These are phyloP conservation scores for Trichosporon faecale DNA, from an alignment of 1,284 basidiomycete species.

Conservation along the genomic window DNA sequence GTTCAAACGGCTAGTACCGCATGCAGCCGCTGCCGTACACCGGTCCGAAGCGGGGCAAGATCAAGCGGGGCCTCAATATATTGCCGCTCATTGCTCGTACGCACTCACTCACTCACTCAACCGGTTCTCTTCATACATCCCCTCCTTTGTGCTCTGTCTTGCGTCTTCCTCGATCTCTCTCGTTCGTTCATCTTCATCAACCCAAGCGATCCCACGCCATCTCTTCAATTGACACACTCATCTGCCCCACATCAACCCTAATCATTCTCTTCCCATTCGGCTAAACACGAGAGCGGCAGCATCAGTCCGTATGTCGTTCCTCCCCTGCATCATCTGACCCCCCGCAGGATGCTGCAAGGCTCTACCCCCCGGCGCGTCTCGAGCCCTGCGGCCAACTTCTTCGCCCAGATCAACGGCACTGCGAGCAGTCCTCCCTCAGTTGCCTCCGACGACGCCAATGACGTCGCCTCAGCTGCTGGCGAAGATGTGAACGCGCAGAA, in stretches of 20 bases:
- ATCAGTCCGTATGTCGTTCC: background rate
- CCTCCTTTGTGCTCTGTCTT: background rate
- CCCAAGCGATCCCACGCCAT: background rate
- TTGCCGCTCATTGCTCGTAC: background rate
- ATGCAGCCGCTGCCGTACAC: background rate
- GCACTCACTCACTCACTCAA: background rate
- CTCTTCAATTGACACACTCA: background rate
- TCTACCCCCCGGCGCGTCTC: conserved; percentile 5
- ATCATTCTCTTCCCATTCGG: background rate
- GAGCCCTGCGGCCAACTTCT: conserved; percentile 7
- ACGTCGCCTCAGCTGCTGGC: conserved; percentile 3
- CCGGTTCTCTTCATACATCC: background rate
- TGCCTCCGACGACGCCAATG: background rate
- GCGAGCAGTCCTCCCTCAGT: background rate
- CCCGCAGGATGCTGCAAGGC: conserved; percentile 8
- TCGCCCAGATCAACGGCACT: background rate
- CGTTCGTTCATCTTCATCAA: background rate
- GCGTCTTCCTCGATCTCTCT: background rate
- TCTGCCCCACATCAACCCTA: background rate
- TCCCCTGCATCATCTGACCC: background rate
- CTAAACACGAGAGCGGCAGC: conserved; percentile 4
- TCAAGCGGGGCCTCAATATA: conserved; percentile 4
- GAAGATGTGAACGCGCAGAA: background rate
- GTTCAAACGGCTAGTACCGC: background rate
- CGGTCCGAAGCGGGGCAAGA: conserved; percentile 1